phyloP scores from a whole-genome alignment of 306 rosid species.

The Pueraria montana region DNA sequence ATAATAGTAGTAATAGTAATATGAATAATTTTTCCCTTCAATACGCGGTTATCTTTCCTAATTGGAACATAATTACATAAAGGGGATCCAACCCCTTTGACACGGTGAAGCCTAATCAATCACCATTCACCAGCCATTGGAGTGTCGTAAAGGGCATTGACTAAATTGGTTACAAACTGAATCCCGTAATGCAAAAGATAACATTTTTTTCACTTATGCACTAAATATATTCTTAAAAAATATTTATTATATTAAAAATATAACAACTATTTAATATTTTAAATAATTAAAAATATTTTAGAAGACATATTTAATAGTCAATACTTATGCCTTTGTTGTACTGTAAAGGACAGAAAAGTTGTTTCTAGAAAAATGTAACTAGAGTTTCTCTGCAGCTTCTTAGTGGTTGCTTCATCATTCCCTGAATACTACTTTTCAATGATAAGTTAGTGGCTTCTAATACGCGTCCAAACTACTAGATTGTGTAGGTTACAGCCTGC shows the following conservation, averaged over 20 bases:
- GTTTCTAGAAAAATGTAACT: neutral
- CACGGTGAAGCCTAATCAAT: neutral
- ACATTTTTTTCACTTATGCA: neutral
- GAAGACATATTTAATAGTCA: no score
- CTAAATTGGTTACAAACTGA: neutral
- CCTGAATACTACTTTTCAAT: constrained; percentile 22
- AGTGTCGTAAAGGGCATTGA: neutral
- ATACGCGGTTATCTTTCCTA: neutral
- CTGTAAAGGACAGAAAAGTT: neutral
- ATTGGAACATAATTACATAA: neutral
- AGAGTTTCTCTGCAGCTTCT: constrained; percentile 28
- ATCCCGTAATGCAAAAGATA: neutral
- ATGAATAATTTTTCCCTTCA: neutral
- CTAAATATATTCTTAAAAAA: neutral
- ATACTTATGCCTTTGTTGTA: no score
- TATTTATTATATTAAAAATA: neutral
- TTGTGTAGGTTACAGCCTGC: no score
- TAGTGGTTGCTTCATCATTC: neutral
- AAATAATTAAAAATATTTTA: no score
- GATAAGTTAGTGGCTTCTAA: neutral
- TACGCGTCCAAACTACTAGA: neutral
- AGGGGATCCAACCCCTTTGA: neutral
- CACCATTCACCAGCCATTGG: neutral
- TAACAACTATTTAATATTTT: neutral
- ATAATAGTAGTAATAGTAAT: neutral